A percentile compares a stretch with the other conserved stretches of the same genome.
Conservation (phyloP, 2,329 filamentous ascomycete genomes). For the Aspergillus texensis region DNA sequence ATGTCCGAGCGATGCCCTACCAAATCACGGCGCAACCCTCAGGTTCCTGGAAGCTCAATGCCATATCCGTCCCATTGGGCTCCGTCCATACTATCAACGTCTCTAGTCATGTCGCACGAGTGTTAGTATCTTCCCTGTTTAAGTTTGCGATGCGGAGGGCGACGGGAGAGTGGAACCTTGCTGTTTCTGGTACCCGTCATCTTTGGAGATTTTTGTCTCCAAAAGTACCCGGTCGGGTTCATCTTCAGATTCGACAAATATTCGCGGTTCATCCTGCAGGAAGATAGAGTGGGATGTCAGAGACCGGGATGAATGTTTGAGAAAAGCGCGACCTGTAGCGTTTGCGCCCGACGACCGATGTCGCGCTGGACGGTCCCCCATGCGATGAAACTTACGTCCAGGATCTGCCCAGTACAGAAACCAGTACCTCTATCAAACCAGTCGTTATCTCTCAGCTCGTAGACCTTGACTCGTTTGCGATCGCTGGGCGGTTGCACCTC, state of each 20-base stretch:
- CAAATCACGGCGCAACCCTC: slow-evolving; percentile 93
- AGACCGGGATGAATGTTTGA: slow-evolving; percentile 8
- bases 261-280: slow-evolving; percentile 75
- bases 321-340: slow-evolving; percentile 18
- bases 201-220: slow-evolving; percentile 86
- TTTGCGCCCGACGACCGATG: slow-evolving; percentile 23
- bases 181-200: slow-evolving; percentile 97
- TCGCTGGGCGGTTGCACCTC: slow-evolving; percentile 52
- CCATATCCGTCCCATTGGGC: slow-evolving; percentile 89
- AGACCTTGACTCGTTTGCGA: slow-evolving; percentile 85
- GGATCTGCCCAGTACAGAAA: slow-evolving; percentile 80
- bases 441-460: slow-evolving; percentile 97
- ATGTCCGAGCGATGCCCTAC: slow-evolving; percentile 50
- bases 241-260: slow-evolving; percentile 92
- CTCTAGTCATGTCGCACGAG: slow-evolving; percentile 58
- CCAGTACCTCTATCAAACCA: slow-evolving; percentile 98
- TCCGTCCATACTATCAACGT: slow-evolving; percentile 99
- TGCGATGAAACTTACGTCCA: slow-evolving; percentile 62
- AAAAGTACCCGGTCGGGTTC: slow-evolving; percentile 80
- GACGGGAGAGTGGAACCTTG: slow-evolving; percentile 66
- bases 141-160: slow-evolving; percentile 14
- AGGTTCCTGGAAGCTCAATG: slow-evolving; percentile 94
- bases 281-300: slow-evolving; percentile 15
- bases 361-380: slow-evolving; percentile 20
- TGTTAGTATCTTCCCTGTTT: slow-evolving; percentile 19